Conservation (phyloP, 371 early-diverging fungal genomes). For the Apophysomyces elegans region DNA sequence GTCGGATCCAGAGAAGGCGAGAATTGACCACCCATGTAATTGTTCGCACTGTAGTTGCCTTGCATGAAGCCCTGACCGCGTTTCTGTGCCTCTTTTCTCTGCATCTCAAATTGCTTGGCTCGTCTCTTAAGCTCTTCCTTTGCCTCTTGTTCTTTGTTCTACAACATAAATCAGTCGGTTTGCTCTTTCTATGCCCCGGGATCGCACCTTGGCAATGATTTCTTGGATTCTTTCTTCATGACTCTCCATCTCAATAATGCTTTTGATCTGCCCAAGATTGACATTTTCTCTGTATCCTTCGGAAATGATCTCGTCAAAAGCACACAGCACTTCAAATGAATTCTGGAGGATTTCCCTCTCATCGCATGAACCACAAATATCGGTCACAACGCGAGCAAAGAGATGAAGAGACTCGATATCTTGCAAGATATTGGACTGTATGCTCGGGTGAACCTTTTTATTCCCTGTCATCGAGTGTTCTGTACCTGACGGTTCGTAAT, state of each 20-base stretch:
- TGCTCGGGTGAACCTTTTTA: background rate
- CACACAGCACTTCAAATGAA: constrained; percentile 87
- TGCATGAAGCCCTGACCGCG: constrained; percentile 67
- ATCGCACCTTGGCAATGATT: constrained; percentile 83
- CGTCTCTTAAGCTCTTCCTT: constrained; percentile 93
- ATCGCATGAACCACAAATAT: constrained; percentile 88
- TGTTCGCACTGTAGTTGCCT: constrained; percentile 52
- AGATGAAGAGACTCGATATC: constrained; percentile 94
- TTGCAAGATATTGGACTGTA: constrained; percentile 83
- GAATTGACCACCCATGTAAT: constrained; percentile 46
- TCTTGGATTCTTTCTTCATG: constrained; percentile 97
- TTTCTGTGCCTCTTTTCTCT: constrained; percentile 84
- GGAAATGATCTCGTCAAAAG: constrained; percentile 96
- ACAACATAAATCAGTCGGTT: constrained; percentile 9
- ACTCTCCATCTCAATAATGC: constrained; percentile 95
- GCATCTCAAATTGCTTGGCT: constrained; percentile 90
- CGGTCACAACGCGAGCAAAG: constrained; percentile 91
- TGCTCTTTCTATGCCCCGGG: background rate
- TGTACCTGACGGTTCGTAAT: constrained; percentile 77
- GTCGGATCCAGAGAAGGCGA: constrained; percentile 55
- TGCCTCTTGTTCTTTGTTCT: constrained; percentile 97
- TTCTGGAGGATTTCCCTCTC: constrained; percentile 74
- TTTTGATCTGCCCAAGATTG: constrained; percentile 84
- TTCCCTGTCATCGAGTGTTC: background rate
- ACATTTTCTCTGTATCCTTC: constrained; percentile 89